A percentile compares a stretch with the other conserved stretches of the same genome.
phyloP scores from a whole-genome alignment of 2,329 filamentous ascomycete species.

The Blumeria hordei region DNA sequence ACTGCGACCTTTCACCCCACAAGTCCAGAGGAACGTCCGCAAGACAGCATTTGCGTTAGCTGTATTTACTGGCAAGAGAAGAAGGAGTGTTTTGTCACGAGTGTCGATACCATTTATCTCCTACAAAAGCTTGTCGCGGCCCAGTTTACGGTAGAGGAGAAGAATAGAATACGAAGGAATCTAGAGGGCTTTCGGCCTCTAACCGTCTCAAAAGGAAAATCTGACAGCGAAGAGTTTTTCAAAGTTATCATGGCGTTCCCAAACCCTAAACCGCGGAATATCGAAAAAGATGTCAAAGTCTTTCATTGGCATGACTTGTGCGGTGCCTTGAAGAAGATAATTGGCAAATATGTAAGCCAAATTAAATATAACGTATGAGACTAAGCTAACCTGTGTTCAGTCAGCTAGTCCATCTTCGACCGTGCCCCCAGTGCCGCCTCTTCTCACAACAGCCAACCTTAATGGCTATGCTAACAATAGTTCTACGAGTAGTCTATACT shows the following conservation, averaged over 20 bases:
- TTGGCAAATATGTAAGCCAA: constrained; percentile 54
- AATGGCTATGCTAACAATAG: constrained; percentile 13
- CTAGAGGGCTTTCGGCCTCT: constrained; percentile 80
- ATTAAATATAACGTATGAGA: background rate
- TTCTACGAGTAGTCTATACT: constrained; percentile 11
- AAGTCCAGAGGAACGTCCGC: constrained; percentile 50
- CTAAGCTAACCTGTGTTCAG: constrained; percentile 8
- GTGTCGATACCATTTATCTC: constrained; percentile 89
- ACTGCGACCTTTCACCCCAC: constrained; percentile 60
- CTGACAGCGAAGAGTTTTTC: constrained; percentile 91
- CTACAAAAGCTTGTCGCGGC: constrained; percentile 71
- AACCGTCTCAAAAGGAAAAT: constrained; percentile 80
- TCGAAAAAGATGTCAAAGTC: constrained; percentile 98
- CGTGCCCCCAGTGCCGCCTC: constrained; percentile 10
- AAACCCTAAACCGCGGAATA: constrained; percentile 84
- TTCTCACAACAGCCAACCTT: constrained; percentile 14
- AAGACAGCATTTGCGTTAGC: constrained; percentile 80
- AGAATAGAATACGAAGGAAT: constrained; percentile 91
- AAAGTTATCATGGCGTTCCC: constrained; percentile 97
- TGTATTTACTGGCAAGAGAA: constrained; percentile 96
- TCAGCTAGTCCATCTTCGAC: constrained; percentile 15
- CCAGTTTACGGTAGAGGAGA: constrained; percentile 87
- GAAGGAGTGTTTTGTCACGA: constrained; percentile 76
- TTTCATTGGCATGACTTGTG: constrained; percentile 87
- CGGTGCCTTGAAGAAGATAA: constrained; percentile 86